Percentiles rank a stretch among this genome's conserved stretches.
Evolutionary conservation across 352 stramenopile species (phyloP).

Genomic region (Pythium dissimile): DNA sequence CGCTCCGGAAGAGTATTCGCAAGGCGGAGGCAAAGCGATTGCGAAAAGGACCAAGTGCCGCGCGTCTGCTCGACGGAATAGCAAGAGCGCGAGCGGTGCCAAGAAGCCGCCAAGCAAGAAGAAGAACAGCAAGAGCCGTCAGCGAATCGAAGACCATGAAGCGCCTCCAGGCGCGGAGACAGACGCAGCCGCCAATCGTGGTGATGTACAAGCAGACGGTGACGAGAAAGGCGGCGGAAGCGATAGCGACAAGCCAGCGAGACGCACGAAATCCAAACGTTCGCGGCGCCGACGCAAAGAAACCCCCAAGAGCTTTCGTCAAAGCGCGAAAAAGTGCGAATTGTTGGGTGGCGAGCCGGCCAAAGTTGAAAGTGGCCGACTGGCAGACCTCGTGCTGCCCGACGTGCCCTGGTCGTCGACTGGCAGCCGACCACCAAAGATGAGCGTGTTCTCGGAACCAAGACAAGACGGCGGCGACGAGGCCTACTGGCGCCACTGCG

Average conservation of each 20-base stretch:
- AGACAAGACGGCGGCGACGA: too few species aligned
- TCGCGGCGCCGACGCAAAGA: background rate
- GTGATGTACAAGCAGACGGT: background rate
- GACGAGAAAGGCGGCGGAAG: slow-evolving; percentile 13
- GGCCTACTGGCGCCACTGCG: too few species aligned
- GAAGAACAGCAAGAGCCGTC: slow-evolving; percentile 3
- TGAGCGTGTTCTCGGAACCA: too few species aligned
- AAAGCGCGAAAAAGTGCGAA: background rate
- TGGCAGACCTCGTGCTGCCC: slow-evolving; percentile 4
- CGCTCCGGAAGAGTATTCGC: slow-evolving; percentile 26
- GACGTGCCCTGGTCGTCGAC: slow-evolving; percentile 8
- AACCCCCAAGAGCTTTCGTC: background rate
- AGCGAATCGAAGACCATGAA: background rate
- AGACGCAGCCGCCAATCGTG: slow-evolving; percentile 15
- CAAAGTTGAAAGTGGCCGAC: background rate
- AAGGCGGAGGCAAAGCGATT: background rate
- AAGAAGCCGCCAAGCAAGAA: slow-evolving; percentile 27
- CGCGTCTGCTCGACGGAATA: slow-evolving; percentile 6
- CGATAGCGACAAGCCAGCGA: slow-evolving; percentile 3
- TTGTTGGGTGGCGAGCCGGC: background rate
- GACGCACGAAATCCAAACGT: slow-evolving; percentile 7
- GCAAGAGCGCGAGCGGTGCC: background rate
- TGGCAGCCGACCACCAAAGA: background rate
- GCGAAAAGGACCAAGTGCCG: slow-evolving; percentile 14
- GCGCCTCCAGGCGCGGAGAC: background rate